Evolutionary conservation across 352 stramenopile species (phyloP).

Genomic region (Phytophthora crassamura): DNA sequence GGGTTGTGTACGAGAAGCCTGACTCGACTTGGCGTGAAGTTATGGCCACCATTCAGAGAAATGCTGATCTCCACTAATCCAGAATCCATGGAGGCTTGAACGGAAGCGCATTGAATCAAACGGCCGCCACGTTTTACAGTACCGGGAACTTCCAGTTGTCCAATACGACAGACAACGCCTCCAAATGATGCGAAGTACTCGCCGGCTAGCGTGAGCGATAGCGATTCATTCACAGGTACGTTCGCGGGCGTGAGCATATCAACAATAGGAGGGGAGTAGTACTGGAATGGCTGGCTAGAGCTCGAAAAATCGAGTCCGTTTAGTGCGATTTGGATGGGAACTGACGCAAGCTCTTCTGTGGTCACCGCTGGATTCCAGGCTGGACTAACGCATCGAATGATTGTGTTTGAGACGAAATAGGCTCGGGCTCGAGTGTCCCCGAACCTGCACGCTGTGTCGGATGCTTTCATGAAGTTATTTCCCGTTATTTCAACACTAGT

Average conservation of each 20-base stretch:
- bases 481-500: conserved; percentile 38
- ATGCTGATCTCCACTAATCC: conserved; percentile 30
- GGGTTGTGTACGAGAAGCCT: conserved; percentile 29
- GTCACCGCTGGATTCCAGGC: conserved; percentile 29
- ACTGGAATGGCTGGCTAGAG: conserved; percentile 39
- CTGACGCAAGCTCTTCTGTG: conserved; percentile 3
- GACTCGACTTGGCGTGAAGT: conserved; percentile 32
- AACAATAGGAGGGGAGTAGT: conserved; percentile 34
- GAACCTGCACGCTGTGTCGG: conserved; percentile 40
- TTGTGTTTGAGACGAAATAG: conserved; percentile 23
- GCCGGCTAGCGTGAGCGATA: conserved; percentile 28
- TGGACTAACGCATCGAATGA: conserved; percentile 45
- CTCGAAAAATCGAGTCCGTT: conserved; percentile 40
- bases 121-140: conserved; percentile 24
- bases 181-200: conserved; percentile 38
- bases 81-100: neutral
- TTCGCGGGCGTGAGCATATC: conserved; percentile 20
- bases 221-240: conserved; percentile 13
- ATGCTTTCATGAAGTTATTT: conserved; percentile 26
- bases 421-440: conserved; percentile 20
- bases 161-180: conserved; percentile 37
- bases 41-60: conserved; percentile 47
- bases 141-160: conserved; percentile 20
- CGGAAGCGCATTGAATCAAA: conserved; percentile 18
- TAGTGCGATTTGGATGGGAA: conserved; percentile 31